Conservation (phyloP, 768 basidiomycete genomes). For the Hericium rajendrae region DNA sequence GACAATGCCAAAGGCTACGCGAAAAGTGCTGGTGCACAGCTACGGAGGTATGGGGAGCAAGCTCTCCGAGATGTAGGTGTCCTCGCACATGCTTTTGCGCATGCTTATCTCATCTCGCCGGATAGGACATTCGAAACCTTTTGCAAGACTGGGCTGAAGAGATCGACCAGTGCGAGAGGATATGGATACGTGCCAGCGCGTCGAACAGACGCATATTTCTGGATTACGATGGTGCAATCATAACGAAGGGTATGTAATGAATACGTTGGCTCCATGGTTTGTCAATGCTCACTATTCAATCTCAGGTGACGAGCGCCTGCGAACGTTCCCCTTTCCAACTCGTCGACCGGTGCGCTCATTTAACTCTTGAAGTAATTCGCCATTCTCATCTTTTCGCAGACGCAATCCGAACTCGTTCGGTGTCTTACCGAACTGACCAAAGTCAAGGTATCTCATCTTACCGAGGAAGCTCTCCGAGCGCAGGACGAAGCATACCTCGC, state of each 20-base stretch:
- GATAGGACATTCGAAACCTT: slow-evolving; percentile 79
- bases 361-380: not conserved
- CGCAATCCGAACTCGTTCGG: slow-evolving; percentile 80
- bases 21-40: slow-evolving; percentile 85
- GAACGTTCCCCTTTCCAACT: slow-evolving; percentile 94
- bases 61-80: slow-evolving; percentile 72
- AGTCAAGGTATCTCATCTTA: slow-evolving; percentile 78
- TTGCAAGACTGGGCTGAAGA: slow-evolving; percentile 84
- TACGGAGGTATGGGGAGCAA: slow-evolving; percentile 93
- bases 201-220: slow-evolving; percentile 85
- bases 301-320: slow-evolving; percentile 60
- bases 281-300: not conserved
- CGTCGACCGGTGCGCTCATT: slow-evolving; percentile 71
- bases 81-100: not conserved
- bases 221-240: slow-evolving; percentile 74
- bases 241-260: slow-evolving; percentile 43
- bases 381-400: slow-evolving; percentile 36
- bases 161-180: slow-evolving; percentile 73
- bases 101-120: not conserved
- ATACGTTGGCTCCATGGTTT: not conserved
- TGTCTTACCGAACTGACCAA: slow-evolving; percentile 81
- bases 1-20: slow-evolving; percentile 91
- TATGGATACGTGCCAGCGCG: slow-evolving; percentile 86
- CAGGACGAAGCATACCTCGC: slow-evolving; percentile 88
- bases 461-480: slow-evolving; percentile 71